Evolutionary conservation across 2,329 filamentous ascomycete species (phyloP), one percentile per base, ranked within the genome.

Genomic region (Trichophyton simii): DNA sequence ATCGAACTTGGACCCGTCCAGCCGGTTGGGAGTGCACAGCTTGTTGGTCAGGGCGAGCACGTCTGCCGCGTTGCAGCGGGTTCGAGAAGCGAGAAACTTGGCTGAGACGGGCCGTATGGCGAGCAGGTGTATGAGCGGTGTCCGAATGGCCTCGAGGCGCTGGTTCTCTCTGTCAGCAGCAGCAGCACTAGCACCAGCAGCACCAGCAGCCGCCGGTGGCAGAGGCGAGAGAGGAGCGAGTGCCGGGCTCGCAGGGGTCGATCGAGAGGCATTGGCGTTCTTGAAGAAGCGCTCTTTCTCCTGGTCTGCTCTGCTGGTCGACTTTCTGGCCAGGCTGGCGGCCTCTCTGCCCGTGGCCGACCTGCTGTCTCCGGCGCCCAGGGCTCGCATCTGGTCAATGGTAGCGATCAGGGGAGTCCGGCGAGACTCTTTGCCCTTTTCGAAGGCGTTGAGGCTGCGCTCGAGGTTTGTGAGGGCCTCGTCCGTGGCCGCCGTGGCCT

Each of bases 371-470:
- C 77, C 69, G 15, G 73, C 69, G 25, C 69, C 68, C 25, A 78
- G 66, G 46, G 69, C 71, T 60, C 67, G 70, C 62, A 74, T 69
- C 62, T 76, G 70, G 65, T 72, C 69, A 36, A 73, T 70, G 54
- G 68, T 68, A 18, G 70, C 71, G 60, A 77, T 73, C 41, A 76
- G 67, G 60, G 72, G 71, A 1, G 73, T 75, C 75, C 80, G 81
- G 70, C 82, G 83, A 42, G 82, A 82, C 71, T 84, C 79, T 72
- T 84, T 84, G 65, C 83, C 78, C 68, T 83, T 77, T 68, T 83
- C 77, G 59, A 82, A 78, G 22, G 81, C 79, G 63, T 79, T 83
- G 70, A 86, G 76, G 67, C 77, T 84, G 69, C 77, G 82, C 71
- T 84, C 79, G 60, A 86, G 75, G 44, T 78, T 79, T 60, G 81